Percentiles rank a stretch among this genome's conserved stretches.
These are phyloP conservation scores for Diutina neorugosa DNA, from an alignment of 1,139 yeast species.

Conservation along the genomic window DNA sequence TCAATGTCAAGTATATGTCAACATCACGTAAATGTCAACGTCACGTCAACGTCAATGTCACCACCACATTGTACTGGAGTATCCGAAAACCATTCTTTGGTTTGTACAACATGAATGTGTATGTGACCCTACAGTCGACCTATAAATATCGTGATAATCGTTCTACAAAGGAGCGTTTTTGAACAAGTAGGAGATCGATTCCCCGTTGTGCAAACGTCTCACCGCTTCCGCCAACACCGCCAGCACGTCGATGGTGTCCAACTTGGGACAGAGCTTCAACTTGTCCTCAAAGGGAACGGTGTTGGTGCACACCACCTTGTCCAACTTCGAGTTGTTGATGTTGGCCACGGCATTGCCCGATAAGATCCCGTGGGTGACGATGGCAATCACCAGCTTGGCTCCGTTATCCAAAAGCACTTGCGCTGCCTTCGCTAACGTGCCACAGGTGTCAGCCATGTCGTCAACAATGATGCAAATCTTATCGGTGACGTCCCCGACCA, in stretches of 20 bases:
- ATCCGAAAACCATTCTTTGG: too few relatives aligned
- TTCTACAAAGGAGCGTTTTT: conserved; percentile 41
- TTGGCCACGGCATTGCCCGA: conserved; percentile 83
- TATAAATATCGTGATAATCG: not conserved
- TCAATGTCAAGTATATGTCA: not conserved
- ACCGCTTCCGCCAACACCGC: conserved; percentile 88
- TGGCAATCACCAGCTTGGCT: conserved; percentile 73
- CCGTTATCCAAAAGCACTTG: conserved; percentile 86
- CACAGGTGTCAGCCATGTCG: conserved; percentile 89
- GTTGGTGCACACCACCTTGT: conserved; percentile 83
- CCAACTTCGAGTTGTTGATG: conserved; percentile 58
- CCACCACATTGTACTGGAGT: not conserved
- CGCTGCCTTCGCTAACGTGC: conserved; percentile 87
- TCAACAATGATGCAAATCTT: conserved; percentile 80
- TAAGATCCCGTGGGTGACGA: conserved; percentile 87
- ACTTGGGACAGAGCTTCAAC: conserved; percentile 47
- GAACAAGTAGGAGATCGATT: conserved; percentile 84
- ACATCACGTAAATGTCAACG: too few relatives aligned
- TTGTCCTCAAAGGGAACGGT: conserved; percentile 76
- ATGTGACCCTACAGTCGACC: not conserved
- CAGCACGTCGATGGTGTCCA: conserved; percentile 78
- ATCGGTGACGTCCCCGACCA: conserved; percentile 84
- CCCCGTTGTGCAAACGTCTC: conserved; percentile 93
- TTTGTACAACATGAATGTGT: not conserved
- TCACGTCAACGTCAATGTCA: not conserved